A percentile compares a stretch with the other conserved stretches of the same genome.
These are phyloP conservation scores for Saccharomycopsis crataegensis DNA, from an alignment of 1,139 yeast genomes.

Conservation along the genomic window DNA sequence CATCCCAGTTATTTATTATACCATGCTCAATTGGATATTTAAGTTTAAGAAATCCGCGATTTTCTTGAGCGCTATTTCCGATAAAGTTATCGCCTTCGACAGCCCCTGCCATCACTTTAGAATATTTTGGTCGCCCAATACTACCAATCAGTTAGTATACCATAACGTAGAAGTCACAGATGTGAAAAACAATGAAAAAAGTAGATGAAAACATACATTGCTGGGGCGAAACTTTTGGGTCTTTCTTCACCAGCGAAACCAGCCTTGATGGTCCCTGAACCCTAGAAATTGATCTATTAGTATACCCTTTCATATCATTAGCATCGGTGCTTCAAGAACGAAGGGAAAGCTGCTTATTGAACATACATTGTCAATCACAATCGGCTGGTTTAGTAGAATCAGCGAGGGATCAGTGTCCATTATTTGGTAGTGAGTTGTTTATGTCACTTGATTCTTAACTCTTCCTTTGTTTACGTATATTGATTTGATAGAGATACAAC, in stretches of 20 bases:
- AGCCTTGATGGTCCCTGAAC: constrained; percentile 82
- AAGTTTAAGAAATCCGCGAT: constrained; percentile 66
- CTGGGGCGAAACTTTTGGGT: constrained; percentile 52
- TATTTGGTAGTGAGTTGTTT: neutral
- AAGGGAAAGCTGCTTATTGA: neutral
- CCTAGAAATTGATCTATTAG: constrained; percentile 30
- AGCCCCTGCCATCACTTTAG: constrained; percentile 80
- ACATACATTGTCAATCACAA: constrained; percentile 69
- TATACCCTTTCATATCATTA: neutral
- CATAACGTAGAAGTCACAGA: constrained; percentile 16
- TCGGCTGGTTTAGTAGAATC: constrained; percentile 65
- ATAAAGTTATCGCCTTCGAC: constrained; percentile 56
- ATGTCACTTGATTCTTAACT: neutral
- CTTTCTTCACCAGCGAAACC: constrained; percentile 91
- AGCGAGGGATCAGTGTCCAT: constrained; percentile 17
- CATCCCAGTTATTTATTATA: constrained; percentile 75
- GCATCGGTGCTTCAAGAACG: neutral
- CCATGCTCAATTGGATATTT: constrained; percentile 78
- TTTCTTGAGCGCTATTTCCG: constrained; percentile 66
- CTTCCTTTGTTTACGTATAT: too few species aligned
- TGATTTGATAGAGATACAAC: too few species aligned
- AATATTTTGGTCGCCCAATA: constrained; percentile 78
- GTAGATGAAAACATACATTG: constrained; percentile 29
- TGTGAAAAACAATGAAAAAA: neutral
- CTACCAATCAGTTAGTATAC: constrained; percentile 32